Percentiles rank a stretch among this genome's conserved stretches.
Conservation (phyloP, 352 stramenopile genomes). For the Phytopythium aichiense region DNA sequence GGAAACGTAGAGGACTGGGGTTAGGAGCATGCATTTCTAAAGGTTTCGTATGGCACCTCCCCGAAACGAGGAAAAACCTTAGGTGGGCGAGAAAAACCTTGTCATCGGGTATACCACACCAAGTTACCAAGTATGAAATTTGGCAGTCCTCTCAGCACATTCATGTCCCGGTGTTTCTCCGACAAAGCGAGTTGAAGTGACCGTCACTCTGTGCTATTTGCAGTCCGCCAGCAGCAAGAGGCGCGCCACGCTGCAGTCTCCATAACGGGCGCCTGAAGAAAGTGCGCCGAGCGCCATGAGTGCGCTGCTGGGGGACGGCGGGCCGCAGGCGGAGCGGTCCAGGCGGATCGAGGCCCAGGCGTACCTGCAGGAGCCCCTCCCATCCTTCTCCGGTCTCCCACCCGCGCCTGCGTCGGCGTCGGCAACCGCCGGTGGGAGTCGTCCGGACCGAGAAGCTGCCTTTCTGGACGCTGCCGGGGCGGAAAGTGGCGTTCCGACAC, state of each 20-base stretch:
- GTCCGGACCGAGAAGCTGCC: neutral
- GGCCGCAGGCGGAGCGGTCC: conserved; percentile 29
- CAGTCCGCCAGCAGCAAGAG: neutral
- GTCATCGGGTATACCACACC: too few relatives aligned
- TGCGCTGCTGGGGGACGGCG: conserved; percentile 14
- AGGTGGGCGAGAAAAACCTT: too few relatives aligned
- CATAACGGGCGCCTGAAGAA: neutral
- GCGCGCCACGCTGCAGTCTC: neutral
- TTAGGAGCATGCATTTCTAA: too few relatives aligned
- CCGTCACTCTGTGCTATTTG: conserved; percentile 1
- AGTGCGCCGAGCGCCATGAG: neutral
- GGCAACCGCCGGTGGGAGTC: neutral
- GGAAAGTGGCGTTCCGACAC: neutral
- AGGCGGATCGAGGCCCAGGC: conserved; percentile 27
- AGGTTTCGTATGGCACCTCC: too few relatives aligned
- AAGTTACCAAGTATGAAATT: neutral
- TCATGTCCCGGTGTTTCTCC: neutral
- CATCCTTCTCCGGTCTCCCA: neutral
- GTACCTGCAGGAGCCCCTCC: conserved; percentile 7
- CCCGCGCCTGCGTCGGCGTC: conserved; percentile 3
- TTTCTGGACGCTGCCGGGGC: neutral
- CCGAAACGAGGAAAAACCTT: too few relatives aligned
- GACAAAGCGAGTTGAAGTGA: neutral
- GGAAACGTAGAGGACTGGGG: too few relatives aligned
- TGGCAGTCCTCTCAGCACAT: neutral